Evolutionary conservation across 148 eudicot species (phyloP).

Genomic region (Vaccinium vitisidaea): DNA sequence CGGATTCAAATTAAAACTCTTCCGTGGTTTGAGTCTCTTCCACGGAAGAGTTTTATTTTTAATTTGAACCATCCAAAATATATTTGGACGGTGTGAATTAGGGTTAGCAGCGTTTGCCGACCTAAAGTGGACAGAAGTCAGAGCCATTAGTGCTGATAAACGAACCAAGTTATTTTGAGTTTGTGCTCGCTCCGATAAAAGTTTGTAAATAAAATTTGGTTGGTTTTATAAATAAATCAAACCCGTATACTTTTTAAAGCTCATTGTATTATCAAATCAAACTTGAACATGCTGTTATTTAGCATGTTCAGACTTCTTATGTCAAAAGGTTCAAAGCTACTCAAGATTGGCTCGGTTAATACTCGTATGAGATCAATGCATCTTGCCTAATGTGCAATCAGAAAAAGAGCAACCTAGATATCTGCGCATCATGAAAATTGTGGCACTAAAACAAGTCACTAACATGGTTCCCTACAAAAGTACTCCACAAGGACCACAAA

Average conservation of each 20-base stretch:
- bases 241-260: neutral
- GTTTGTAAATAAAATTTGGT: too few species aligned
- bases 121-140: too few species aligned
- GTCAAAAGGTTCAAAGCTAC: neutral
- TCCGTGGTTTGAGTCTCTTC: too few species aligned
- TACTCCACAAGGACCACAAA: too few species aligned
- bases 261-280: neutral
- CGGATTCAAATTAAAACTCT: too few species aligned
- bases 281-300: neutral
- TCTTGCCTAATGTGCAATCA: neutral
- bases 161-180: neutral
- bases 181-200: neutral
- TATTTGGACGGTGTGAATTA: too few species aligned
- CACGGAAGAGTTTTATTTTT: too few species aligned
- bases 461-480: too few species aligned
- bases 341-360: neutral
- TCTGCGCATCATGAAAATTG: neutral
- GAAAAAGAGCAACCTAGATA: neutral
- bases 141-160: too few species aligned
- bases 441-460: neutral
- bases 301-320: neutral
- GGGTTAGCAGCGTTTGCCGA: too few species aligned
- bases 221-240: neutral
- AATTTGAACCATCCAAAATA: too few species aligned
- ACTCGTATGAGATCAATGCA: neutral